Evolutionary conservation across 129 eudicot species (phyloP), one percentile per base, ranked within the genome.

Genomic region (Mikania micrantha): DNA sequence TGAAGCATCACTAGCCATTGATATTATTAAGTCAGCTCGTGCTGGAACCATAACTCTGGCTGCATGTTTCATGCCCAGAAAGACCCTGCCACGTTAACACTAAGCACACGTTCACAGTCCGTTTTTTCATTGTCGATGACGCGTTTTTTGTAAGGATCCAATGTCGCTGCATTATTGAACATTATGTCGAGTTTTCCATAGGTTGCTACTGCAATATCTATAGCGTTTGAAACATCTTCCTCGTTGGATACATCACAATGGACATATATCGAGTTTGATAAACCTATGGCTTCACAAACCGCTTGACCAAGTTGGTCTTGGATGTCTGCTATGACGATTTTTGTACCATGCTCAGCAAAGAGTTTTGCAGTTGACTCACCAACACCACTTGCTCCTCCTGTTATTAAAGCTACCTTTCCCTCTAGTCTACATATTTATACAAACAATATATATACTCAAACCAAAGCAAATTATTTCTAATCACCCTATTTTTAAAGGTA

Each of bases 101-200:
- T 53, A 24, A 83, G 53, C 21, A 83, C 76, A 3, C 58, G 67
- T 27, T 83, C 78, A 21, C 74, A 74, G 49, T 78, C 78, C 9
- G 3, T 4, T 28, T 56, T 69, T n/a, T 78, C 67, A 28, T 13
- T 41, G 35, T 74, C 81, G 39, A 78, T 12, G 68, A 86, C 77
- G 1, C 77, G 73, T 16, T 77, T 66, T 54, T 67, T 79, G 15
- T 25, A 16, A 1, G 77, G 49, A 49, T 71, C 92, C 4, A 11
- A 8, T 9, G 21, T 42, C 31, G 85, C 92, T 0, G 92, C 88
- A 0, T 86, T 86, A 72, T 65, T 74, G 73, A 80, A 71, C 88
- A 86, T 74, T 29, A 86, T 80, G 70, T 86, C 88, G 0, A 86
- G 83, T 65, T 86, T 83, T 21, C 92, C 92, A 16, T 61, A 83